Percentiles rank a stretch among this genome's conserved stretches.
Evolutionary conservation across 2,329 filamentous ascomycete species (phyloP).

Genomic region (Xylaria sp.): DNA sequence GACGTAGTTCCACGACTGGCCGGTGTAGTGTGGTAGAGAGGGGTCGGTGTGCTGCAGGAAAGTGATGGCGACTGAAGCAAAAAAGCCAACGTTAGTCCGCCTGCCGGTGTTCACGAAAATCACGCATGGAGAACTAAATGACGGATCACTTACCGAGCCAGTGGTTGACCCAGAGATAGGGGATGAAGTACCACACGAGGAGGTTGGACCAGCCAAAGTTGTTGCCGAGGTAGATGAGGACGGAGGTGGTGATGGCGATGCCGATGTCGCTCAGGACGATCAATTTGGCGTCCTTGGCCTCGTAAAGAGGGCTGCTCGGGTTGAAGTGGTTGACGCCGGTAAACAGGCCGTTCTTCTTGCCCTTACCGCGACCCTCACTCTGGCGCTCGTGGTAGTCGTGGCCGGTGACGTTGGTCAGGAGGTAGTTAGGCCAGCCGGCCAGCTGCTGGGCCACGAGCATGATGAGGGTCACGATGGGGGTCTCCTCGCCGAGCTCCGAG

Average conservation of each 20-base stretch:
- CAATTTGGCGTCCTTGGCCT: constrained; percentile 88
- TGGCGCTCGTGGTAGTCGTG: constrained; percentile 95
- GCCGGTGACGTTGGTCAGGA: constrained; percentile 91
- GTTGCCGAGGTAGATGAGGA: constrained; percentile 76
- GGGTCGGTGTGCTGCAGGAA: constrained; percentile 98
- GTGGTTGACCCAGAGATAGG: constrained; percentile 98
- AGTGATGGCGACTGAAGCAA: constrained; percentile 85
- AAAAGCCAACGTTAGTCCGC: neutral
- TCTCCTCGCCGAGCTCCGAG: constrained; percentile 91
- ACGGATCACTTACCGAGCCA: constrained; percentile 84
- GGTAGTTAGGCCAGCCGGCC: constrained; percentile 91
- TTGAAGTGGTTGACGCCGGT: constrained; percentile 95
- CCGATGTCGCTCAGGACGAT: constrained; percentile 90
- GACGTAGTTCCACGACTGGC: constrained; percentile 89
- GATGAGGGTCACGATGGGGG: constrained; percentile 81
- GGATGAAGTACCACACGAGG: constrained; percentile 92
- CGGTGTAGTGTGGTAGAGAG: constrained; percentile 89
- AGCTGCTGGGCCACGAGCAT: constrained; percentile 87
- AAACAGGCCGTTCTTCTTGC: constrained; percentile 85
- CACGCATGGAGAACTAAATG: neutral
- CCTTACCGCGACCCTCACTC: constrained; percentile 89
- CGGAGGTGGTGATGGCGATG: constrained; percentile 69
- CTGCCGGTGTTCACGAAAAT: no score
- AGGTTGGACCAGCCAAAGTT: constrained; percentile 88
- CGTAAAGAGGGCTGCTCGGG: constrained; percentile 87